These are phyloP conservation scores for Xenoacremonium recifei DNA, from an alignment of 2,329 filamentous ascomycete species.

Conservation along the genomic window DNA sequence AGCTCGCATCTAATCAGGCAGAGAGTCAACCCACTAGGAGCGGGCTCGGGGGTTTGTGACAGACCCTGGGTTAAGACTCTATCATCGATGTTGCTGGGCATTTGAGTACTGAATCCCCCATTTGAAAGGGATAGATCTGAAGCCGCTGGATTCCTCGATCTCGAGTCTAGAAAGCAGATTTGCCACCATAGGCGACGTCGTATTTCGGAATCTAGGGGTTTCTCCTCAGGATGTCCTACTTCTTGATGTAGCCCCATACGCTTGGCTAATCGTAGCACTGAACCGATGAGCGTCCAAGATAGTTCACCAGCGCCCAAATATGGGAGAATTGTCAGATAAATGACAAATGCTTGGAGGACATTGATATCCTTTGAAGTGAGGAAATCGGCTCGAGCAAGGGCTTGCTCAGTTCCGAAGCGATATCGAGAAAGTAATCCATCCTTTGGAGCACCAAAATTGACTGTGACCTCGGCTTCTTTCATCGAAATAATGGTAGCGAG, in stretches of 20 bases:
- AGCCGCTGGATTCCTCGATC: conserved; percentile 5
- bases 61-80: conserved; percentile 1
- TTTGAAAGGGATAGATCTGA: conserved; percentile 19
- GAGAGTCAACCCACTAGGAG: conserved; percentile 11
- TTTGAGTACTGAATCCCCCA: conserved; percentile 37
- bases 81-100: conserved; percentile 44
- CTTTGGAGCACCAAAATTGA: conserved; percentile 17
- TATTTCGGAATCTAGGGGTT: conserved; percentile 13
- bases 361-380: conserved; percentile 18
- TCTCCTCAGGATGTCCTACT: neutral
- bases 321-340: conserved; percentile 23
- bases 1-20: conserved; percentile 26
- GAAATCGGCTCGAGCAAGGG: conserved; percentile 22
- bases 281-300: conserved; percentile 24
- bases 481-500: conserved; percentile 26
- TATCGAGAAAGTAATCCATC: conserved; percentile 15
- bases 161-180: conserved; percentile 27
- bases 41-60: neutral
- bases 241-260: conserved; percentile 17
- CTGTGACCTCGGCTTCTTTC: conserved; percentile 14
- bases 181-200: conserved; percentile 28
- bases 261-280: conserved; percentile 23
- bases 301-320: conserved; percentile 17
- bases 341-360: conserved; percentile 25
- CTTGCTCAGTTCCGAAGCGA: conserved; percentile 21